Conservation (phyloP, 164 flowering plant genomes). For the Nymphaea colorata region DNA sequence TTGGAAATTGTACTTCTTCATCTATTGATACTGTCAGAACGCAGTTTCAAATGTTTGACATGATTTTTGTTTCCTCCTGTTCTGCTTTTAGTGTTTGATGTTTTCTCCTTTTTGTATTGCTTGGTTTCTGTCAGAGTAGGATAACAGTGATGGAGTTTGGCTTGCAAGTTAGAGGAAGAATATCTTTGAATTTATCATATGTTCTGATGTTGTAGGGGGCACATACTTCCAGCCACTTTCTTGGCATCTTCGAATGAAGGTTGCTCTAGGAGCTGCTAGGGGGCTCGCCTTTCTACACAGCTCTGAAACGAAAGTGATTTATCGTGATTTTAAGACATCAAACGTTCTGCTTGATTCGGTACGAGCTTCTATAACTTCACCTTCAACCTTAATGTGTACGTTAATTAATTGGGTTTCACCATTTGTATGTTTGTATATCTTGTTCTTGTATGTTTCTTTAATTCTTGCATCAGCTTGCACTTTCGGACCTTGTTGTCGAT, state of each 20-base stretch:
- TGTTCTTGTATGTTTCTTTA: neutral
- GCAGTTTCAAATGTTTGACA: too few species aligned
- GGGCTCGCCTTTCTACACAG: constrained; percentile 30
- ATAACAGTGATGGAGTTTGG: neutral
- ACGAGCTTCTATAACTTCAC: neutral
- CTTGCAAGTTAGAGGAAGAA: too few species aligned
- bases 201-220: constrained; percentile 12
- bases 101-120: neutral
- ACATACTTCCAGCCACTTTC: constrained; percentile 23
- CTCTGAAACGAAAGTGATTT: constrained; percentile 19
- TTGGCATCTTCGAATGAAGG: constrained; percentile 25
- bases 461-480: neutral
- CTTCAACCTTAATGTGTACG: neutral
- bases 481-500: neutral
- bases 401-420: neutral
- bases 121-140: neutral
- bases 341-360: constrained; percentile 26
- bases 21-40: too few species aligned
- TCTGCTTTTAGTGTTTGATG: neutral
- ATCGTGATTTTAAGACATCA: constrained; percentile 21
- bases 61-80: neutral
- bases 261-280: constrained; percentile 29
- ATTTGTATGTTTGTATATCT: neutral
- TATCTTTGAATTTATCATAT: neutral
- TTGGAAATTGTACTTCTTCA: too few species aligned